Evolutionary conservation across 805 yeast genomes (phyloP).

Genomic region (Blastobotrys terrestris): DNA sequence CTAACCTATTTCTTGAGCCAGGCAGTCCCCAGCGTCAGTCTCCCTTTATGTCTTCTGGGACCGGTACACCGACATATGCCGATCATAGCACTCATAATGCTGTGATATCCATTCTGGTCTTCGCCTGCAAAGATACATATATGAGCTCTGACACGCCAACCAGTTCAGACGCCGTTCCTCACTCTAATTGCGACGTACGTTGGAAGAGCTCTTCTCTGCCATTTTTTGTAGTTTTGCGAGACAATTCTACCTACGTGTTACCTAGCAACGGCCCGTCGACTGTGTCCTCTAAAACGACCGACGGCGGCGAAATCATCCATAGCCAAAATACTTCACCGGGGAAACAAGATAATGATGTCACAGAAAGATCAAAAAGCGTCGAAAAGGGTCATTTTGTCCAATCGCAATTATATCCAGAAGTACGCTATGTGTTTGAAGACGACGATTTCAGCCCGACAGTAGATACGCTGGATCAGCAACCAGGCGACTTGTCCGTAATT

Average conservation of each 20-base stretch:
- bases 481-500: conserved; percentile 29
- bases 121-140: not conserved
- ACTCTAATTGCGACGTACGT: conserved; percentile 2
- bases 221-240: conserved; percentile 19
- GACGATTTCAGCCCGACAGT: conserved; percentile 31
- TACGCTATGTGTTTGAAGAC: conserved; percentile 33
- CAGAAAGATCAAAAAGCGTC: not conserved
- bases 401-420: conserved; percentile 30
- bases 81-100: no score
- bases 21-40: no score
- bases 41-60: no score
- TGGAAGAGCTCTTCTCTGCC: conserved; percentile 20
- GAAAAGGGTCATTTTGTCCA: not conserved
- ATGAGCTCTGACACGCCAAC: not conserved
- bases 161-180: not conserved
- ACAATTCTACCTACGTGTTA: conserved; percentile 8
- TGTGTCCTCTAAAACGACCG: not conserved
- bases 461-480: conserved; percentile 27
- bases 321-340: not conserved
- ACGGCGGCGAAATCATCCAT: not conserved
- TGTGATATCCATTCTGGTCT: no score
- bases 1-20: no score
- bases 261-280: not conserved
- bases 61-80: no score
- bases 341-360: not conserved